phyloP scores from a whole-genome alignment of 148 eudicot genomes.

The Camellia japonica region DNA sequence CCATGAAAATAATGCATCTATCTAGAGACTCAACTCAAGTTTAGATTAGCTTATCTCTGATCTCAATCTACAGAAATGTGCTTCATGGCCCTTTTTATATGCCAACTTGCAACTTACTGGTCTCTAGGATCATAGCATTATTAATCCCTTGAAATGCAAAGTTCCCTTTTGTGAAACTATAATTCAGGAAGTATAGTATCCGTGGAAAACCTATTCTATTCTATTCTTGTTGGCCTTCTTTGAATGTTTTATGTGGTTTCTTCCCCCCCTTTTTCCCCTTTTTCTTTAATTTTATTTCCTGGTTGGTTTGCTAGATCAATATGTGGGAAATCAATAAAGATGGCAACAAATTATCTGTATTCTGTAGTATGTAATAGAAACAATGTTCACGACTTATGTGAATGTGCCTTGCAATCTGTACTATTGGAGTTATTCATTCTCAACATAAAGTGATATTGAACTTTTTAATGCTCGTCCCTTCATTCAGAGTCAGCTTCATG shows the following conservation, averaged over 20 bases:
- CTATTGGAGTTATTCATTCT: not conserved
- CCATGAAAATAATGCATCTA: not conserved
- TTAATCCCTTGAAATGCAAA: no score
- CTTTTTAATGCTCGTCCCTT: constrained; percentile 8
- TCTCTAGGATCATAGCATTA: not conserved
- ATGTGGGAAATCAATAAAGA: not conserved
- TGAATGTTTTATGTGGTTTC: not conserved
- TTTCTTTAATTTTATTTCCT: not conserved
- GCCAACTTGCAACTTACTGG: not conserved
- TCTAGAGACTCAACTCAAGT: not conserved
- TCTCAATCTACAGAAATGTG: not conserved
- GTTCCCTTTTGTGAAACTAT: no score
- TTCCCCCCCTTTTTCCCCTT: no score
- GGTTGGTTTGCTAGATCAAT: not conserved
- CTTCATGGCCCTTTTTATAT: not conserved
- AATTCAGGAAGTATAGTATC: no score
- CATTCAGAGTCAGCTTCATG: constrained; percentile 7
- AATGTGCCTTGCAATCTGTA: not conserved
- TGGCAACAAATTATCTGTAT: no score
- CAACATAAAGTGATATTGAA: not conserved
- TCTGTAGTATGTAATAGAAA: not conserved
- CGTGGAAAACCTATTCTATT: not conserved
- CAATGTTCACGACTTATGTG: not conserved
- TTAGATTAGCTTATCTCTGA: no score
- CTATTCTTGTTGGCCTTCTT: not conserved